phyloP scores from a whole-genome alignment of 139 green algal genomes.

The Ettlia oleoabundans region DNA sequence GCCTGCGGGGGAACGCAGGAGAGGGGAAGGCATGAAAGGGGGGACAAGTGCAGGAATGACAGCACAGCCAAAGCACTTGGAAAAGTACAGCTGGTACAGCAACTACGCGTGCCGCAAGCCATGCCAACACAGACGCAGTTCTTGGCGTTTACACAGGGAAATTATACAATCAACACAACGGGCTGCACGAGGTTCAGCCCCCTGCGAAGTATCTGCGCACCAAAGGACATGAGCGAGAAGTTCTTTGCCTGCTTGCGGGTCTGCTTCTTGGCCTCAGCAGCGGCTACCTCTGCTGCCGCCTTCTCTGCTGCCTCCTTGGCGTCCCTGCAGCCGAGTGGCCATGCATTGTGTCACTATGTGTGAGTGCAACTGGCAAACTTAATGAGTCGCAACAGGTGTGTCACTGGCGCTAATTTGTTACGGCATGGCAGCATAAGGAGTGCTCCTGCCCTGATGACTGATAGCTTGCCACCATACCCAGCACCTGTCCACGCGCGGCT shows the following conservation, averaged over 20 bases:
- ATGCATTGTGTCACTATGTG: too few species aligned
- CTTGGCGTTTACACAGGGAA: too few species aligned
- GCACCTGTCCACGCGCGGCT: slow-evolving; percentile 63
- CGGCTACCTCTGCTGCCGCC: slow-evolving; percentile 18
- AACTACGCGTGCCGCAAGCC: background rate
- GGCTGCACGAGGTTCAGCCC: too few species aligned
- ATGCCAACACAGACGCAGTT: too few species aligned
- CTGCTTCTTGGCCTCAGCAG: slow-evolving; percentile 45
- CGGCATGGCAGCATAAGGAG: too few species aligned
- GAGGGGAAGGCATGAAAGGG: background rate
- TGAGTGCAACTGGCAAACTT: background rate
- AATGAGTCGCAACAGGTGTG: background rate
- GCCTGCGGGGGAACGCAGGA: background rate
- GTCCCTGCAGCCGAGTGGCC: slow-evolving; percentile 34
- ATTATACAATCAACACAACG: too few species aligned
- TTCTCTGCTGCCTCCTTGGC: slow-evolving; percentile 30
- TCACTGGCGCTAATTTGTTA: too few species aligned
- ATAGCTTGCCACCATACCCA: background rate
- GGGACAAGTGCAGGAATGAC: too few species aligned
- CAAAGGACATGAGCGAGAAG: slow-evolving; percentile 90
- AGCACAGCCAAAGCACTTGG: too few species aligned
- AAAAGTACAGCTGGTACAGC: too few species aligned
- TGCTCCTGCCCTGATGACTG: too few species aligned
- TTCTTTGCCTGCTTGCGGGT: slow-evolving; percentile 68
- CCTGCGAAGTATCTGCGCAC: slow-evolving; percentile 41